Evolutionary conservation across 148 eudicot species (phyloP), one percentile per base, ranked within the genome.

Genomic region (Rhododendron henanense): DNA sequence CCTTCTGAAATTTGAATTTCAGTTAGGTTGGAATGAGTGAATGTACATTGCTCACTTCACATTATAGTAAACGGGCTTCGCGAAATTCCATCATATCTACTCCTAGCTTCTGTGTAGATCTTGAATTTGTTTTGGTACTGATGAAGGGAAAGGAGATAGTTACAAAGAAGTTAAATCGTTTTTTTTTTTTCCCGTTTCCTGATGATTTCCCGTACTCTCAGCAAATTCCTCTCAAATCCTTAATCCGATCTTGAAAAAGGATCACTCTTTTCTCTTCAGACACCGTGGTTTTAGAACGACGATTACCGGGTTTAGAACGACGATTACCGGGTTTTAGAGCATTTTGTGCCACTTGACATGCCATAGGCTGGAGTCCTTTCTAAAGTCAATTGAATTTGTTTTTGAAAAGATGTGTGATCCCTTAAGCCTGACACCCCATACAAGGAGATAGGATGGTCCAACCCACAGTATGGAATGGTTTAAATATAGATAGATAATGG

Each of bases 1-100:
- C 53, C 53, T 44, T 23, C 28, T 44, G 53, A 78, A 44, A 44
- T 71, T 39, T 78, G 31, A 23, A 10, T 23, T 44, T 78, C 28
- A 44, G 51, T 44, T 78, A 23, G 81, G 31, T 78, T 78, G 81
- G 45, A 44, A 78, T 41, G 81, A 44, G 81, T 78, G 53, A 78
- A 78, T 44, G 81, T 78, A 23, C 28, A 44, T 76, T 44, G 81
- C 81, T 23, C 28, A 2, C 51, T 78, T 75, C 13, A 41, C 53
- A 44, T 44, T 45, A 44, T 23, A 44, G 81, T 76, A 19, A 44
- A 78, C 10, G 81, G 25, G 81, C 15, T 41, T 78, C 15, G 6
- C 5, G 18, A 44, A 78, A 78, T 78, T 11, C 25, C 45, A 18
- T 44, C 6, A 44, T 78, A 5, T 10, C 5, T 44, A 19, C 81